Percentiles rank a stretch among this genome's conserved stretches.
These are phyloP conservation scores for Candida mesenterica DNA, from an alignment of 1,139 yeast species.

Conservation along the genomic window DNA sequence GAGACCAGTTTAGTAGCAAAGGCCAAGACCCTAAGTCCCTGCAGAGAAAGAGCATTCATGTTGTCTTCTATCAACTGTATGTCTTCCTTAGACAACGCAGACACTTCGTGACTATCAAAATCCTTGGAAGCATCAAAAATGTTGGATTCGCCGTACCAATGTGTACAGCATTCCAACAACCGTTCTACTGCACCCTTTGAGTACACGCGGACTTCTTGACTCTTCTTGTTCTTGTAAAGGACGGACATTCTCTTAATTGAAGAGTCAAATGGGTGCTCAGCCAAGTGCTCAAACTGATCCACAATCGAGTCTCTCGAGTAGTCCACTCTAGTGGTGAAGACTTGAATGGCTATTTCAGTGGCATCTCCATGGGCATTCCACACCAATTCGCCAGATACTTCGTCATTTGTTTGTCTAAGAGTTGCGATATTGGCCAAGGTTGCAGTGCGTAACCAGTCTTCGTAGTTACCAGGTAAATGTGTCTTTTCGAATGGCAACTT, in stretches of 20 bases:
- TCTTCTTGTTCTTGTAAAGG: conserved; percentile 25
- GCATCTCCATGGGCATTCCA: conserved; percentile 42
- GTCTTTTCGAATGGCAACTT: conserved; percentile 11
- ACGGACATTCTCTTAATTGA: conserved; percentile 48
- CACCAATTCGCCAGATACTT: conserved; percentile 24
- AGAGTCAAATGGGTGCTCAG: conserved; percentile 37
- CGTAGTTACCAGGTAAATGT: conserved; percentile 13
- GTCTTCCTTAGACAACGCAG: conserved; percentile 25
- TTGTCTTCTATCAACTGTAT: conserved; percentile 25
- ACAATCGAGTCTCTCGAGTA: conserved; percentile 21
- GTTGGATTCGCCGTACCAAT: conserved; percentile 28
- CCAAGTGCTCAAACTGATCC: conserved; percentile 21
- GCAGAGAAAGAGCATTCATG: conserved; percentile 36
- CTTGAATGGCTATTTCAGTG: conserved; percentile 39
- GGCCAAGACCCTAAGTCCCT: conserved; percentile 48
- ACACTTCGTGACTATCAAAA: conserved; percentile 16
- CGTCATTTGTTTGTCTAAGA: conserved; percentile 24
- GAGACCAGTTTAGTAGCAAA: conserved; percentile 30
- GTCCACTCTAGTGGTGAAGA: conserved; percentile 27
- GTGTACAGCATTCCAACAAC: conserved; percentile 37
- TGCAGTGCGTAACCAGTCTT: conserved; percentile 29
- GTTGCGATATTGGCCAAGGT: conserved; percentile 37
- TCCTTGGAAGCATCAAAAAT: conserved; percentile 12
- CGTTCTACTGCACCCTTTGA: conserved; percentile 58
- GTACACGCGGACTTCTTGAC: conserved; percentile 24